phyloP scores from a whole-genome alignment of 116 monocot genomes.

The Trichopus zeylanicus region DNA sequence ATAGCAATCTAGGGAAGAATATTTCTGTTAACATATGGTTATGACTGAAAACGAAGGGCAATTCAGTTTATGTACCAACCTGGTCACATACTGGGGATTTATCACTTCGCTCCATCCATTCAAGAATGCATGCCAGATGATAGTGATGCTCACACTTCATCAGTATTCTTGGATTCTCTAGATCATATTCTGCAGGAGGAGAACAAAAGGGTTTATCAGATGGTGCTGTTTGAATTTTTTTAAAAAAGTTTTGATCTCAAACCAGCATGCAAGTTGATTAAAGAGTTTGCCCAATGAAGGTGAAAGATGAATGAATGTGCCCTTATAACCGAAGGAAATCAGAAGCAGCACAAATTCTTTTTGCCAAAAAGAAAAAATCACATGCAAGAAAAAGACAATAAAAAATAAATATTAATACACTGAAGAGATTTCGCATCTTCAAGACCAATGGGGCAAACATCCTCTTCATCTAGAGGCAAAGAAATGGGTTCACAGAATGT shows the following conservation, averaged over 20 bases:
- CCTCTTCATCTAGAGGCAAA: conserved; percentile 33
- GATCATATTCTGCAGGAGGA: neutral
- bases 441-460: conserved; percentile 62
- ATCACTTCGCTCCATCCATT: conserved; percentile 8
- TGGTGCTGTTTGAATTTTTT: neutral
- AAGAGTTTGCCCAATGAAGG: too few species aligned
- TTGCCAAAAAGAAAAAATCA: too few species aligned
- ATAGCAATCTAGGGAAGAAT: too few species aligned
- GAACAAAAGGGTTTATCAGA: neutral
- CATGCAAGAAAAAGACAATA: neutral
- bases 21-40: too few species aligned
- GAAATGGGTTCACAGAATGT: conserved; percentile 7
- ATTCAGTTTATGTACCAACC: neutral
- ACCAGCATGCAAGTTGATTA: neutral
- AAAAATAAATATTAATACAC: neutral
- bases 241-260: neutral
- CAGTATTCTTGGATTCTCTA: neutral
- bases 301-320: too few species aligned
- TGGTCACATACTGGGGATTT: conserved; percentile 1
- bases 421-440: conserved; percentile 51
- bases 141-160: conserved; percentile 4
- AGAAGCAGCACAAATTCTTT: too few species aligned
- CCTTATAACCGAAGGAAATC: too few species aligned
- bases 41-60: neutral
- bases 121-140: conserved; percentile 7